Evolutionary conservation across 768 basidiomycete species (phyloP), one percentile per base, ranked within the genome.

Genomic region (Xerocomellus intermedius): DNA sequence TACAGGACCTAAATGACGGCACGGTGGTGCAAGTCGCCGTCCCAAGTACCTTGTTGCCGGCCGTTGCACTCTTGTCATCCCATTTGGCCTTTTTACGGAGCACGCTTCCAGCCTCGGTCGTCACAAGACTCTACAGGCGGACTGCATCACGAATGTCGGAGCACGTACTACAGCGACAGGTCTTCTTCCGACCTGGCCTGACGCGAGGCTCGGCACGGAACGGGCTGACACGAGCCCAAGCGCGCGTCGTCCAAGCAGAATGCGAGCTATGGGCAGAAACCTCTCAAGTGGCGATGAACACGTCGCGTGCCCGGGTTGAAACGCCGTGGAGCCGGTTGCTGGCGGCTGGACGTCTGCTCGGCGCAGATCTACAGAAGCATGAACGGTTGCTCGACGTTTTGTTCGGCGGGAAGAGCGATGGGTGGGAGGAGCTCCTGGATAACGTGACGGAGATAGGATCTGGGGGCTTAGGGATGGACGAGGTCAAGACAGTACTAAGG

Each of bases 211-310:
- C 65, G 2, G 50, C 38, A 28, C 63, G 64, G 8, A 47, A 50
- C 8, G 61, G 58, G 42, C 51, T 72, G 22, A 61, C 67, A 33
- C 67, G 57, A 5, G 21, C 51, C 4, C 87, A 91, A 51, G 90
- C 87, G 5, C 79, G 76, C 55, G 73, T 74, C 21, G 78, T 96
- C 21, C 75, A 75, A 21, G 80, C 81, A 1, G 94, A 98, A 69
- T 84, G 83, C 74, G 80, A 85, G 64, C 77, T 92, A 45, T 94
- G 94, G 94, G 78, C 87, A 6, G 88, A 91, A 71, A 87, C 89
- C 8, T 90, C 85, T 55, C 80, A 82, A 26, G 71, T 75, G 21
- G 86, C 84, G 2, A 71, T 93, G 37, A 66, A 57, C n/a, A 62
- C 60, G n/a, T 69, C 70, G 19, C 77, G 68, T 61, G 74, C 70